Percentiles rank a stretch among this genome's conserved stretches.
Conservation (phyloP, 2,329 filamentous ascomycete species). For the Talaromyces amestolkiae region DNA sequence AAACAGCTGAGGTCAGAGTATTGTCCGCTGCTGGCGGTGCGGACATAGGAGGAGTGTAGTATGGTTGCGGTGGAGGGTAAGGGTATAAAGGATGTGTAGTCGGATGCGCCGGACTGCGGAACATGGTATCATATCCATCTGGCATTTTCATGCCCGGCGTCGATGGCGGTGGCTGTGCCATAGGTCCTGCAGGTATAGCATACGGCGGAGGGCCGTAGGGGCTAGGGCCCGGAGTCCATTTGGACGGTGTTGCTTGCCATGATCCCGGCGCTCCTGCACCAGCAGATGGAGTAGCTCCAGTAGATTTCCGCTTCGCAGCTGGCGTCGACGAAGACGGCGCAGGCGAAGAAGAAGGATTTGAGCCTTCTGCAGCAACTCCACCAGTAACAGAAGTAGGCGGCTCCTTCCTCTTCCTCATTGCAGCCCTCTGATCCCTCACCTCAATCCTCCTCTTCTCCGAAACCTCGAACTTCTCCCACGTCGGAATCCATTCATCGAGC, state of each 20-base stretch:
- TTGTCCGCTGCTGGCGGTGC: conserved; percentile 15
- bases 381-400: conserved; percentile 17
- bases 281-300: background rate
- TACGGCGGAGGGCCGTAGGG: background rate
- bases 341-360: background rate
- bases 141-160: conserved; percentile 32
- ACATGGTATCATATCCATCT: conserved; percentile 42
- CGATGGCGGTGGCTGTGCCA: conserved; percentile 16
- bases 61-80: conserved; percentile 2
- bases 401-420: conserved; percentile 28
- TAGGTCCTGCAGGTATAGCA: background rate
- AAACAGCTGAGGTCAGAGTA: conserved; percentile 32
- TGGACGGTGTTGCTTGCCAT: conserved; percentile 16
- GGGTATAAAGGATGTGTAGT: conserved; percentile 15
- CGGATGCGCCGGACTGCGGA: conserved; percentile 23
- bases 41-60: conserved; percentile 2
- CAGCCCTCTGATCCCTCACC: conserved; percentile 34
- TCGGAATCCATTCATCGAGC: conserved; percentile 43
- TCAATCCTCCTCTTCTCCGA: conserved; percentile 38
- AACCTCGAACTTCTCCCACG: conserved; percentile 41
- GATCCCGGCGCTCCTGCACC: background rate
- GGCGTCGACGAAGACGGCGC: background rate
- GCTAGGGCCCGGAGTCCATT: conserved; percentile 6
- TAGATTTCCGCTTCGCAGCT: background rate
- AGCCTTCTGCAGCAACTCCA: background rate